Percentiles rank a stretch among this genome's conserved stretches.
Evolutionary conservation across 352 stramenopile genomes (phyloP).

Genomic region (Globisporangium viniferum): DNA sequence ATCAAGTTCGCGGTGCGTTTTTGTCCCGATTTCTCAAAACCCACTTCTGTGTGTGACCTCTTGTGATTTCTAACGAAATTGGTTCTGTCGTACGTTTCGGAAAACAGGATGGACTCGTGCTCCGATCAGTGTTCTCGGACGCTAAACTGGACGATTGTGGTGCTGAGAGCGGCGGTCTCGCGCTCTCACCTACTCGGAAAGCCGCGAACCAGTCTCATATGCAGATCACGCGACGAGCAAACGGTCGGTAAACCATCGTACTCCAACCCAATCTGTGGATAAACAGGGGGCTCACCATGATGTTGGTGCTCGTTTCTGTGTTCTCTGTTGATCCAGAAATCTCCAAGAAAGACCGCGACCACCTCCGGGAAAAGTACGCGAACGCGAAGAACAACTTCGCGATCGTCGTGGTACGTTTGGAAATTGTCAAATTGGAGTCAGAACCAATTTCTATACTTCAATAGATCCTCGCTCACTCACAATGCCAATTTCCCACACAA

Average conservation of each 20-base stretch:
- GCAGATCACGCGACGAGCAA: slow-evolving; percentile 13
- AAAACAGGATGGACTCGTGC: slow-evolving; percentile 69
- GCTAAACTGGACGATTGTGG: slow-evolving; percentile 4
- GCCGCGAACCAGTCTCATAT: slow-evolving; percentile 15
- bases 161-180: background rate
- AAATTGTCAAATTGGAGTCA: background rate
- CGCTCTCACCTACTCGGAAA: slow-evolving; percentile 12
- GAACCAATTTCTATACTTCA: background rate
- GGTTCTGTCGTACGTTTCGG: background rate
- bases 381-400: slow-evolving; percentile 82
- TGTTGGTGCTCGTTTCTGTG: too few relatives aligned
- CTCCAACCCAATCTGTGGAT: too few relatives aligned
- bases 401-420: slow-evolving; percentile 42
- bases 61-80: slow-evolving; percentile 1
- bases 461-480: background rate
- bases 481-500: background rate
- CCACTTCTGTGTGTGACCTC: background rate
- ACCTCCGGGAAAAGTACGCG: slow-evolving; percentile 70
- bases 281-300: too few relatives aligned
- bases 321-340: too few relatives aligned
- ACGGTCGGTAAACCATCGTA: slow-evolving; percentile 10
- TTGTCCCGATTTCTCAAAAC: background rate
- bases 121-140: slow-evolving; percentile 60
- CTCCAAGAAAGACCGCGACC: slow-evolving; percentile 57
- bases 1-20: slow-evolving; percentile 74